These are phyloP conservation scores for Neobulgaria alba DNA, from an alignment of 2,329 filamentous ascomycete species.

Conservation along the genomic window DNA sequence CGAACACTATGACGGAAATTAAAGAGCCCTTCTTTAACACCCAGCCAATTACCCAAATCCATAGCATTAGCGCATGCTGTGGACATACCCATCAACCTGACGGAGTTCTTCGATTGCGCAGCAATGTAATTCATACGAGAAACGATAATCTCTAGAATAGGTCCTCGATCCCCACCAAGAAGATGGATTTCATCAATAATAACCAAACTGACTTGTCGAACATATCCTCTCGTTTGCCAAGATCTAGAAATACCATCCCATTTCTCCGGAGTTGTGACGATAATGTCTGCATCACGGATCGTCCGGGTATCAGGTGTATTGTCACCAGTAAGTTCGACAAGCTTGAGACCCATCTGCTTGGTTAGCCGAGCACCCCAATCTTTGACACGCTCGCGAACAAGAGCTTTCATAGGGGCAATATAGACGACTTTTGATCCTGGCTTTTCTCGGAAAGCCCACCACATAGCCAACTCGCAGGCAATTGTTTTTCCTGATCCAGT, in stretches of 20 bases:
- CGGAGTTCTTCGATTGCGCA: slow-evolving; percentile 79
- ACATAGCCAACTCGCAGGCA: slow-evolving; percentile 94
- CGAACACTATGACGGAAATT: slow-evolving; percentile 97
- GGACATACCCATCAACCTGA: slow-evolving; percentile 95
- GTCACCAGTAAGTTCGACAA: slow-evolving; percentile 94
- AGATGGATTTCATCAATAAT: slow-evolving; percentile 99
- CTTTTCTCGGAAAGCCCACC: slow-evolving; percentile 95
- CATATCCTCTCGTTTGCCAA: slow-evolving; percentile 97
- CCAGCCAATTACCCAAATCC: slow-evolving; percentile 92
- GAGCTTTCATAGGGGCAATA: slow-evolving; percentile 97
- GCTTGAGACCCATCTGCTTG: slow-evolving; percentile 71
- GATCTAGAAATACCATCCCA: slow-evolving; percentile 95
- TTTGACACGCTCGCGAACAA: slow-evolving; percentile 91
- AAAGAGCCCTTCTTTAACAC: slow-evolving; percentile 90
- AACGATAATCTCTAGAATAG: slow-evolving; percentile 96
- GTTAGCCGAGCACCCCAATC: slow-evolving; percentile 86
- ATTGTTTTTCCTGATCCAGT: slow-evolving; percentile 98
- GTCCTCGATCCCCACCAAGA: slow-evolving; percentile 90
- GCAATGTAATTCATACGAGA: slow-evolving; percentile 97
- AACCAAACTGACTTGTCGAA: slow-evolving; percentile 87
- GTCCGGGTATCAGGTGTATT: slow-evolving; percentile 96
- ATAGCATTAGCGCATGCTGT: slow-evolving; percentile 94
- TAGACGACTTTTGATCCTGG: slow-evolving; percentile 97
- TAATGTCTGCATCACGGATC: slow-evolving; percentile 92
- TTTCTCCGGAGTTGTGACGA: slow-evolving; percentile 98